phyloP scores from a whole-genome alignment of 2,329 filamentous ascomycete species.

The Niveomyces coronatus region DNA sequence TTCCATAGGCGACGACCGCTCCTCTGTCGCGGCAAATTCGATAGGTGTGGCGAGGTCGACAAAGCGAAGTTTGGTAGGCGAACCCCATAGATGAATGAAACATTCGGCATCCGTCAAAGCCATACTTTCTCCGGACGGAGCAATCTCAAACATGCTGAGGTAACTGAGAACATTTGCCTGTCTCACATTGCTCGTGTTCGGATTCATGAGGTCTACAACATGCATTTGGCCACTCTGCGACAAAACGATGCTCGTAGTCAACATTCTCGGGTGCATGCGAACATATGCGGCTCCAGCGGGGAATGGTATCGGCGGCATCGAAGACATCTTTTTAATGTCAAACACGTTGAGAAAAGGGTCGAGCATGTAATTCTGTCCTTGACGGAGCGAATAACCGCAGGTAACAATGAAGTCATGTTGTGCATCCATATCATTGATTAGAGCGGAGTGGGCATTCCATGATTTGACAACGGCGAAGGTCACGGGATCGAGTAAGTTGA shows the following conservation, averaged over 20 bases:
- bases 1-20: conserved; percentile 49
- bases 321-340: conserved; percentile 81
- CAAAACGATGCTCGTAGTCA: conserved; percentile 87
- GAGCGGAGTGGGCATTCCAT: conserved; percentile 83
- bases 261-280: conserved; percentile 91
- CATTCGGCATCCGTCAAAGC: conserved; percentile 71
- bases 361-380: conserved; percentile 62
- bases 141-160: conserved; percentile 73
- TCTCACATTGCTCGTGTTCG: conserved; percentile 74
- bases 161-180: conserved; percentile 70
- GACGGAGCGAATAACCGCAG: conserved; percentile 82
- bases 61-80: conserved; percentile 75
- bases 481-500: conserved; percentile 76
- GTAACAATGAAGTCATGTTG: conserved; percentile 92
- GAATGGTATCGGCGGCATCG: conserved; percentile 83
- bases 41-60: conserved; percentile 69
- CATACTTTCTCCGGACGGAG: conserved; percentile 77
- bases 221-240: conserved; percentile 91
- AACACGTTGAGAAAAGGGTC: conserved; percentile 94
- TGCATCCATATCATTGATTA: conserved; percentile 94
- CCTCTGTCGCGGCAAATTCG: conserved; percentile 62
- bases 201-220: conserved; percentile 90
- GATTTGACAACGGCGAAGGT: conserved; percentile 70
- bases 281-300: conserved; percentile 90
- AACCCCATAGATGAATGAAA: conserved; percentile 79